Percentiles rank a stretch among this genome's conserved stretches.
phyloP scores from a whole-genome alignment of 179 eudicot species.

The Monotropa hypopitys region DNA sequence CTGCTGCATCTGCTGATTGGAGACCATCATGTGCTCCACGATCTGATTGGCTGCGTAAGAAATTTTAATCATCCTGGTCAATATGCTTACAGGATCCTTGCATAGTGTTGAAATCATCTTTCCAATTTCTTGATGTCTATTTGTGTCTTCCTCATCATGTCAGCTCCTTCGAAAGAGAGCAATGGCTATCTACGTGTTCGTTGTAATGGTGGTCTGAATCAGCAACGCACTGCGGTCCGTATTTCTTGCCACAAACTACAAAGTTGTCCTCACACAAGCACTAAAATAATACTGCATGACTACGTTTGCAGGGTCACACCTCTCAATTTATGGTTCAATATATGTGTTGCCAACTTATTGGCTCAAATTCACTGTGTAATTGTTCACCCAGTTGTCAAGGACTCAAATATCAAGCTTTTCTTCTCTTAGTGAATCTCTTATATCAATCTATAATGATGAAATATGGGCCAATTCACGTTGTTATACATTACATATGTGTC shows the following conservation, averaged over 20 bases:
- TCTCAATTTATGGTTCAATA: not conserved
- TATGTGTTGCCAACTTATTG: not conserved
- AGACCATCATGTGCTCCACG: conserved; percentile 87
- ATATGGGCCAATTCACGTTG: not conserved
- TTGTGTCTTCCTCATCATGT: conserved; percentile 14
- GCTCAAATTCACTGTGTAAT: not conserved
- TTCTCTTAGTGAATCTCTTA: not conserved
- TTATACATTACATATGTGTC: not conserved
- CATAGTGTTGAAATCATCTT: not conserved
- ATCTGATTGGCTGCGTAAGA: conserved; percentile 78
- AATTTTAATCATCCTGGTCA: not conserved
- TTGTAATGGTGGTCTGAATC: conserved; percentile 93
- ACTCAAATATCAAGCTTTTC: not conserved
- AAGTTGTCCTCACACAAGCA: not conserved
- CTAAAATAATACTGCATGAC: not conserved
- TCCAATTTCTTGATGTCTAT: not conserved
- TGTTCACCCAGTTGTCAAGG: not conserved
- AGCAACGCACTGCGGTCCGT: conserved; percentile 87
- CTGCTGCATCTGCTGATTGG: conserved; percentile 83
- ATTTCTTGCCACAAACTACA: not conserved
- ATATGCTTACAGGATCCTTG: not conserved
- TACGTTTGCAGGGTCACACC: not conserved
- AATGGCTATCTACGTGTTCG: conserved; percentile 91
- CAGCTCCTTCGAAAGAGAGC: conserved; percentile 67
- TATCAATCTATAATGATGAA: not conserved